A percentile compares a stretch with the other conserved stretches of the same genome.
Conservation (phyloP, 257 asterid genomes). For the Nicotiana attenuata region DNA sequence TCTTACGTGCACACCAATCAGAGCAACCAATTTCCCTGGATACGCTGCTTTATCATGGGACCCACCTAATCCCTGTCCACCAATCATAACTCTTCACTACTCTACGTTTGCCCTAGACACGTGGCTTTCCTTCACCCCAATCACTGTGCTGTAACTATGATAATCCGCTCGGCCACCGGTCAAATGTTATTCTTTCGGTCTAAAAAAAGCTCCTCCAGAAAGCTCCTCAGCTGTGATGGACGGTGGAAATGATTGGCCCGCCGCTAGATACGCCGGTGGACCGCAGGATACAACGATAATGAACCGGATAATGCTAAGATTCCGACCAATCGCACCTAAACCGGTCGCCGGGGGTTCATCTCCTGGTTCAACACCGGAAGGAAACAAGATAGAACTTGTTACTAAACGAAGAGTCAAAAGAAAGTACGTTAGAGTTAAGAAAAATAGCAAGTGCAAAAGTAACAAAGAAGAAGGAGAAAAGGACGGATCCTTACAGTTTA, state of each 20-base stretch:
- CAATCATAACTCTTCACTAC: background rate
- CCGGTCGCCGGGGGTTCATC: constrained; percentile 26
- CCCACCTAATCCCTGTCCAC: constrained; percentile 38
- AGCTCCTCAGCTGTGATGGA: background rate
- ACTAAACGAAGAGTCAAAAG: constrained; percentile 28
- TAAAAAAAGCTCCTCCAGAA: background rate
- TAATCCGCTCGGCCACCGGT: constrained; percentile 6
- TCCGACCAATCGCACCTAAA: constrained; percentile 44
- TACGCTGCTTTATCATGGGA: constrained; percentile 38
- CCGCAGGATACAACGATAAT: background rate
- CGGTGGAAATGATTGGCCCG: background rate
- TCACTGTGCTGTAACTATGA: background rate
- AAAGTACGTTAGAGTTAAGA: constrained; percentile 46
- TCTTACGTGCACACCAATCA: constrained; percentile 17
- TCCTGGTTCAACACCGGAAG: constrained; percentile 3
- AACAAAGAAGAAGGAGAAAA: background rate
- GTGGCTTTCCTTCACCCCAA: background rate
- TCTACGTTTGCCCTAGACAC: constrained; percentile 7
- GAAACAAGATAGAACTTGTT: background rate
- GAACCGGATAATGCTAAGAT: constrained; percentile 7
- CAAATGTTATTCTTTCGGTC: background rate
- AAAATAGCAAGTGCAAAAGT: constrained; percentile 8
- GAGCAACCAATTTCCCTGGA: constrained; percentile 22
- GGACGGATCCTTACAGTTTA: background rate
- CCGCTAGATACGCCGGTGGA: background rate